phyloP scores from a whole-genome alignment of 805 yeast genomes.

The Ogataea haglerorum region DNA sequence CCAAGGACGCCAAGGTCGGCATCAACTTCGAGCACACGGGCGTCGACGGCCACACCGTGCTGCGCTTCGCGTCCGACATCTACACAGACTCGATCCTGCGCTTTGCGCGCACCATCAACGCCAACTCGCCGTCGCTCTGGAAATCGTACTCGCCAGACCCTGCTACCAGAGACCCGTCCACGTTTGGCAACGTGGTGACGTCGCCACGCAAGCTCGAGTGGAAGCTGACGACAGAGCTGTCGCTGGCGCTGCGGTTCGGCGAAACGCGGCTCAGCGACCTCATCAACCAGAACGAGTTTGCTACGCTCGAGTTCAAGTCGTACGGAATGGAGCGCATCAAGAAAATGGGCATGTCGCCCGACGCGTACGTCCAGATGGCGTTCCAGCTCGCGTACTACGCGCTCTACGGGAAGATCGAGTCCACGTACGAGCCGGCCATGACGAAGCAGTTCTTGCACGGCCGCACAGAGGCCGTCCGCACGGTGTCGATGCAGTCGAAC shows the following conservation, averaged over 20 bases:
- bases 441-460: constrained; percentile 85
- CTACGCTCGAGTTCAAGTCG: constrained; percentile 66
- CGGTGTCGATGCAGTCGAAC: constrained; percentile 78
- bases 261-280: constrained; percentile 86
- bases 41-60: constrained; percentile 92
- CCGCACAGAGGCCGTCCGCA: constrained; percentile 86
- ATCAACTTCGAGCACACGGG: constrained; percentile 93
- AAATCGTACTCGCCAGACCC: constrained; percentile 48
- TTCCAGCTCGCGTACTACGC: constrained; percentile 93
- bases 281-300: constrained; percentile 86
- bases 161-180: constrained; percentile 38
- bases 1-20: constrained; percentile 89
- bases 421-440: constrained; percentile 96
- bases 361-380: constrained; percentile 91
- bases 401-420: constrained; percentile 86
- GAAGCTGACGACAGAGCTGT: constrained; percentile 74
- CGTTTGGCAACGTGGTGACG: constrained; percentile 50
- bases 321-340: constrained; percentile 79
- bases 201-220: constrained; percentile 87
- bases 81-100: constrained; percentile 87
- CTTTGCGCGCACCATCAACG: constrained; percentile 80
- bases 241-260: constrained; percentile 80
- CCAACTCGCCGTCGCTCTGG: constrained; percentile 73
- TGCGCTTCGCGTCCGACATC: constrained; percentile 83
- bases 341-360: constrained; percentile 85